A percentile compares a stretch with the other conserved stretches of the same genome.
These are phyloP conservation scores for Fusarium euwallaceae DNA, from an alignment of 2,329 filamentous ascomycete genomes.

Conservation along the genomic window DNA sequence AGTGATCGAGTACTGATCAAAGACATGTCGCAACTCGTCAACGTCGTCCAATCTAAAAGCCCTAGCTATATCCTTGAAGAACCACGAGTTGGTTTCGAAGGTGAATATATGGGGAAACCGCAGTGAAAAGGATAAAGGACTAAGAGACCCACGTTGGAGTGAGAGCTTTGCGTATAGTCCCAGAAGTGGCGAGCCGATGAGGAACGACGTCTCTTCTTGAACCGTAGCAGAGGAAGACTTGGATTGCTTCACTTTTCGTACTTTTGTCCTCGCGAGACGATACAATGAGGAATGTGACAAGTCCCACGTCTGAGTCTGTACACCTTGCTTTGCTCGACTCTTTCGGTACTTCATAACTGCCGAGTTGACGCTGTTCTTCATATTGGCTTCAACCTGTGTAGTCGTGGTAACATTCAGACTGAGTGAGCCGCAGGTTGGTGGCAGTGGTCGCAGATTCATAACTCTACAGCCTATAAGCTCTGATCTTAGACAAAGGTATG, in stretches of 20 bases:
- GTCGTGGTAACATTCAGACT: not conserved
- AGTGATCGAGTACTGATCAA: not conserved
- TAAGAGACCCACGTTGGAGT: not conserved
- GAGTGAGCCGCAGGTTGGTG: not conserved
- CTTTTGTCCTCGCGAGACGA: not conserved
- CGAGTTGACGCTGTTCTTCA: not conserved
- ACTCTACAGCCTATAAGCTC: not conserved
- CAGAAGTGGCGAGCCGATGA: conserved; percentile 5
- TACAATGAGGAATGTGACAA: not conserved
- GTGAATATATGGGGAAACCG: conserved; percentile 4
- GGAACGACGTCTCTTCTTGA: conserved; percentile 4
- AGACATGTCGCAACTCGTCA: not conserved
- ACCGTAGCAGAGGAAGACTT: not conserved
- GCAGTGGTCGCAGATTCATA: conserved; percentile 2
- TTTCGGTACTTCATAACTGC: not conserved
- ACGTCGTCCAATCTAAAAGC: not conserved
- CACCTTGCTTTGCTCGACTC: not conserved
- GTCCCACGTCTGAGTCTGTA: not conserved
- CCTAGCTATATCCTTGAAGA: not conserved
- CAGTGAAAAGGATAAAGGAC: not conserved
- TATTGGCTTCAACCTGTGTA: not conserved
- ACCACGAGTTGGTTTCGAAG: not conserved
- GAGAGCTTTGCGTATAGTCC: conserved; percentile 5
- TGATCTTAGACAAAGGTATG: not conserved
- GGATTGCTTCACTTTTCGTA: not conserved